These are phyloP conservation scores for Cercospora janseana DNA, from an alignment of 2,329 filamentous ascomycete genomes.

Conservation along the genomic window DNA sequence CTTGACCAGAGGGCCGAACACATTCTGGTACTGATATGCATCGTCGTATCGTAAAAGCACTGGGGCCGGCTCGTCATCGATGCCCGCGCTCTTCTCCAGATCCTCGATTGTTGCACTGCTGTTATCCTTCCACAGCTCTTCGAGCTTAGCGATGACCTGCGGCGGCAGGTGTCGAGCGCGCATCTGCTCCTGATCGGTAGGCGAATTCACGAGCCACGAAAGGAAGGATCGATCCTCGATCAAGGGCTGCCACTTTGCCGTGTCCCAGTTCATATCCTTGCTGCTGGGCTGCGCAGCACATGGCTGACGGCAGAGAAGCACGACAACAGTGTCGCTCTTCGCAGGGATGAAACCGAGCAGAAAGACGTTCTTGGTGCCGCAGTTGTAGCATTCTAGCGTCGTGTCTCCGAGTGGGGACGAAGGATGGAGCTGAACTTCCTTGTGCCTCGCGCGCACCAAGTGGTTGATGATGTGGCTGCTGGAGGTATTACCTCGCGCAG, in stretches of 20 bases:
- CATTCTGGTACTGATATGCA: constrained; percentile 97
- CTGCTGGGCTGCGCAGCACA: constrained; percentile 92
- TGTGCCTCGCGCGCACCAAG: constrained; percentile 92
- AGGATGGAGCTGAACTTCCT: constrained; percentile 96
- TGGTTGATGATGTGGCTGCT: constrained; percentile 99
- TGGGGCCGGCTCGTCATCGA: constrained; percentile 92
- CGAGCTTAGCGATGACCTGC: constrained; percentile 91
- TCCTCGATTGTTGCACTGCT: constrained; percentile 83
- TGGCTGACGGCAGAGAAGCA: constrained; percentile 91
- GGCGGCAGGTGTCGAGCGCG: constrained; percentile 89
- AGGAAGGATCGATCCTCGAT: constrained; percentile 96
- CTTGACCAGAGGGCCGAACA: constrained; percentile 95
- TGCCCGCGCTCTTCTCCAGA: constrained; percentile 83
- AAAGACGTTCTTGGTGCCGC: constrained; percentile 98
- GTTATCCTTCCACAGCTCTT: constrained; percentile 99
- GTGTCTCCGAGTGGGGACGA: constrained; percentile 92
- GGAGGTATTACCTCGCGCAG: constrained; percentile 90
- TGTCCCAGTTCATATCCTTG: constrained; percentile 99
- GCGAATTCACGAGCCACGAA: constrained; percentile 84
- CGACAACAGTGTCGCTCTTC: constrained; percentile 97
- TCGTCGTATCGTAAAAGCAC: constrained; percentile 94
- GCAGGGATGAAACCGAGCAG: constrained; percentile 96
- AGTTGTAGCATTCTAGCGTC: constrained; percentile 97
- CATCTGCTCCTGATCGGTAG: constrained; percentile 91
- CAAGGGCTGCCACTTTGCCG: constrained; percentile 92